Percentiles rank a stretch among this genome's conserved stretches.
phyloP scores from a whole-genome alignment of 208 protist genomes.

The Leishmania lainsoni region DNA sequence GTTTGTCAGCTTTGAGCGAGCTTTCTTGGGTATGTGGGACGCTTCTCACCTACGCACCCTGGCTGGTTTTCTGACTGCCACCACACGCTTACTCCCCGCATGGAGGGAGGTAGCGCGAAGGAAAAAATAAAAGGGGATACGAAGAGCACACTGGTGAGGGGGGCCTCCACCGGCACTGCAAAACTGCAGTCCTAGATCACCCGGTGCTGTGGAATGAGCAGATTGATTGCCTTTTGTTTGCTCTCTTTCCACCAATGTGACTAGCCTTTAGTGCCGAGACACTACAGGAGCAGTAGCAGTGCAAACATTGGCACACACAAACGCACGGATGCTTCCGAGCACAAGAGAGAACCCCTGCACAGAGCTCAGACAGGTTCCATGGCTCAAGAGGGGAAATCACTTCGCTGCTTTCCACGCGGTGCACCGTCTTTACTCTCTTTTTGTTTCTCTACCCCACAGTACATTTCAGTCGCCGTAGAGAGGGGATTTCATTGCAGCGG shows the following conservation, averaged over 20 bases:
- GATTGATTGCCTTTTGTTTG: not conserved
- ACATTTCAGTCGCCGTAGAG: not conserved
- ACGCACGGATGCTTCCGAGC: not conserved
- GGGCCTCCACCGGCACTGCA: not conserved
- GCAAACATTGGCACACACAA: not conserved
- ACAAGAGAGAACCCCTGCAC: not conserved
- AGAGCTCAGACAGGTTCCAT: not conserved
- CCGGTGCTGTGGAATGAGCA: not conserved
- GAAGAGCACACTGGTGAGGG: not conserved
- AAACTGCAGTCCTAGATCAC: not conserved
- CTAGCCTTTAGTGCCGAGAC: not conserved
- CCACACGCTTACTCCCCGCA: not conserved
- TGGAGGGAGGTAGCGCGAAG: too few species aligned
- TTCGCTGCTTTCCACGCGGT: not conserved
- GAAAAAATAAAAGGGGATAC: not conserved
- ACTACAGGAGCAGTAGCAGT: not conserved
- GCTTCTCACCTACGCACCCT: not conserved
- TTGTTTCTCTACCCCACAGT: slow-evolving; percentile 15
- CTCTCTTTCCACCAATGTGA: not conserved
- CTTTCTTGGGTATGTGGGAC: not conserved
- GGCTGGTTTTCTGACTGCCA: not conserved
- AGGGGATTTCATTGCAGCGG: not conserved
- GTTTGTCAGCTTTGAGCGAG: not conserved
- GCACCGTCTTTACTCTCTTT: slow-evolving; percentile 13
- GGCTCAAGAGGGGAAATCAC: not conserved